A percentile compares a stretch with the other conserved stretches of the same genome.
These are phyloP conservation scores for Heliamphora exappendiculata DNA, from an alignment of 148 eudicot genomes.

Conservation along the genomic window DNA sequence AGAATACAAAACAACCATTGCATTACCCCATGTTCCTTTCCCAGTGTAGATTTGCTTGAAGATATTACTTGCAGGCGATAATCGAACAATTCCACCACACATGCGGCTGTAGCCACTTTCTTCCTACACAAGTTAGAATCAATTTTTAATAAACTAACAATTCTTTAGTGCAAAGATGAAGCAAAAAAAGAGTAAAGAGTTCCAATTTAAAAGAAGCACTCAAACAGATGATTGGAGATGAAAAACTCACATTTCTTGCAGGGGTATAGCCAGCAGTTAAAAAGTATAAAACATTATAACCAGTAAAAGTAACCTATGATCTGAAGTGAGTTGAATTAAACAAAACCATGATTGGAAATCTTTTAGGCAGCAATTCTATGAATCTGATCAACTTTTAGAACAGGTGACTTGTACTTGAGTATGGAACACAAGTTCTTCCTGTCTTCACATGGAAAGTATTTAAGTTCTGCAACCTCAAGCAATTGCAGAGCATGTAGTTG, in stretches of 20 bases:
- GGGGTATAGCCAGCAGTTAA: not conserved
- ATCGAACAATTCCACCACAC: conserved; percentile 30
- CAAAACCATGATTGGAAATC: not conserved
- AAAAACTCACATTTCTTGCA: not conserved
- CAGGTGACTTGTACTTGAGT: not conserved
- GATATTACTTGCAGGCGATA: conserved; percentile 12
- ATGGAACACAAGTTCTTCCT: not conserved
- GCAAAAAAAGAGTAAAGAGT: not conserved
- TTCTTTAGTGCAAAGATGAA: not conserved
- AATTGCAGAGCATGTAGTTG: not conserved
- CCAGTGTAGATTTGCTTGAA: conserved; percentile 21
- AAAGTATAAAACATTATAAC: not conserved
- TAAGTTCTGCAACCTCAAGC: not conserved
- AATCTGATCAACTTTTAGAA: not conserved
- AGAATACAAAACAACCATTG: not conserved
- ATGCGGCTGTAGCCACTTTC: not conserved
- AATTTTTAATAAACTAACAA: not conserved
- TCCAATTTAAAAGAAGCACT: not conserved
- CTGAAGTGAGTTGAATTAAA: not conserved
- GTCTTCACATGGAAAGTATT: not conserved
- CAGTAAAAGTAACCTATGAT: not conserved
- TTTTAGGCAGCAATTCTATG: not conserved
- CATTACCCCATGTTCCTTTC: conserved; percentile 39
- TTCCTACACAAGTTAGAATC: not conserved
- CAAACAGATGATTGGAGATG: not conserved